Percentiles rank a stretch among this genome's conserved stretches.
Conservation (phyloP, 148 eudicot species). For the Rhododendron henanense region DNA sequence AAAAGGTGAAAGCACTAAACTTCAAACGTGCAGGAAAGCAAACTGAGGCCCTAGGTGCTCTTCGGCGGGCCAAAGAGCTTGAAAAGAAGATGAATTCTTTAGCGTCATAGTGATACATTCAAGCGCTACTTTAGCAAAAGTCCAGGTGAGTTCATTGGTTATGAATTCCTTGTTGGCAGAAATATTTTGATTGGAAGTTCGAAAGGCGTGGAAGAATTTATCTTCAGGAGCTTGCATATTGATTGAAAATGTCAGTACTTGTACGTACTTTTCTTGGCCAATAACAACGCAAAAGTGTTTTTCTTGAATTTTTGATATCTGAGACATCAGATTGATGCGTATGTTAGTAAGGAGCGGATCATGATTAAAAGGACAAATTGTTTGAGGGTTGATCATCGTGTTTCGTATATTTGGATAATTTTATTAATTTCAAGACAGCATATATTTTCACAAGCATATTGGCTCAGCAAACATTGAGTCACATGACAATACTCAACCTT, state of each 20-base stretch:
- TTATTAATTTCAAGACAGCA: not conserved
- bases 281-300: not conserved
- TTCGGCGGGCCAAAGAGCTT: slow-evolving; percentile 57
- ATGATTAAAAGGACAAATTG: not conserved
- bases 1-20: slow-evolving; percentile 65
- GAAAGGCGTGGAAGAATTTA: not conserved
- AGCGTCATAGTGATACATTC: slow-evolving; percentile 11
- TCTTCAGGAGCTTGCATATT: not conserved
- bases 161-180: not conserved
- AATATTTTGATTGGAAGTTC: not conserved
- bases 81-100: slow-evolving; percentile 47
- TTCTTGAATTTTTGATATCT: not conserved
- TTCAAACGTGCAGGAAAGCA: slow-evolving; percentile 86
- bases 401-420: not conserved
- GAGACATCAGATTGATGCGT: not conserved
- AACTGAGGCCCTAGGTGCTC: slow-evolving; percentile 81
- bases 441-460: not conserved
- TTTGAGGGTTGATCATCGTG: not conserved
- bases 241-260: not conserved
- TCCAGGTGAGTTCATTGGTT: not conserved
- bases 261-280: not conserved
- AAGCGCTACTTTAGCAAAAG: not conserved
- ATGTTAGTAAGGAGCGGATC: not conserved
- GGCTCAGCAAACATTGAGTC: not conserved
- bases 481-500: not conserved